phyloP scores from a whole-genome alignment of 2,329 filamentous ascomycete genomes.

The Cucurbitaria berberidis region DNA sequence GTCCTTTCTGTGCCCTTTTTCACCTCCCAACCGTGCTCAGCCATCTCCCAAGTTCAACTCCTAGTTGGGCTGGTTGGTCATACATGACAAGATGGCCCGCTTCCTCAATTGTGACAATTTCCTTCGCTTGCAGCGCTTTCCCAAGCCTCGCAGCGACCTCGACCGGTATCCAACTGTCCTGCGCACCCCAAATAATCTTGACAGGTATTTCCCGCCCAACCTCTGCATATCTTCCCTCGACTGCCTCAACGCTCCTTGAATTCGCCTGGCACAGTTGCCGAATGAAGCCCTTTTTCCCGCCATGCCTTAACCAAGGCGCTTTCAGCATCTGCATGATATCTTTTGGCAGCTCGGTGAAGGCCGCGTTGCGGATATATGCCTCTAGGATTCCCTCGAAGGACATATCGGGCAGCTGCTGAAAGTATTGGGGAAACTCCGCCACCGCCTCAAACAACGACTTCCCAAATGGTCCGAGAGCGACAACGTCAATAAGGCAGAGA shows the following conservation, averaged over 20 bases:
- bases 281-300: conserved; percentile 23
- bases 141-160: conserved; percentile 18
- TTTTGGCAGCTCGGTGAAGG: conserved; percentile 6
- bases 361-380: conserved; percentile 26
- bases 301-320: conserved; percentile 19
- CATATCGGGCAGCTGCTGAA: conserved; percentile 21
- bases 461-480: conserved; percentile 30
- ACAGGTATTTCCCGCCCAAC: conserved; percentile 18
- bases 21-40: neutral
- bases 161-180: conserved; percentile 26
- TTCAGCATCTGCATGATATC: conserved; percentile 19
- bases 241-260: conserved; percentile 19
- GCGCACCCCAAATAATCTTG: conserved; percentile 26
- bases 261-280: conserved; percentile 29
- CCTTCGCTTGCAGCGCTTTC: conserved; percentile 15
- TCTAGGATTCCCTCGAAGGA: conserved; percentile 26
- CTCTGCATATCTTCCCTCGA: conserved; percentile 23
- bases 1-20: neutral
- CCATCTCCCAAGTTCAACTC: conserved; percentile 23
- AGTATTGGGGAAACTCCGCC: conserved; percentile 15
- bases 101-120: conserved; percentile 17
- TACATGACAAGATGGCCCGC: conserved; percentile 28
- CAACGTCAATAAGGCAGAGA: conserved; percentile 27
- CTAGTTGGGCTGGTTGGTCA: conserved; percentile 23
- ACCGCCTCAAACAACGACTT: conserved; percentile 23